Evolutionary conservation across 768 basidiomycete genomes (phyloP).

Genomic region (Pisolithus microcarpus): DNA sequence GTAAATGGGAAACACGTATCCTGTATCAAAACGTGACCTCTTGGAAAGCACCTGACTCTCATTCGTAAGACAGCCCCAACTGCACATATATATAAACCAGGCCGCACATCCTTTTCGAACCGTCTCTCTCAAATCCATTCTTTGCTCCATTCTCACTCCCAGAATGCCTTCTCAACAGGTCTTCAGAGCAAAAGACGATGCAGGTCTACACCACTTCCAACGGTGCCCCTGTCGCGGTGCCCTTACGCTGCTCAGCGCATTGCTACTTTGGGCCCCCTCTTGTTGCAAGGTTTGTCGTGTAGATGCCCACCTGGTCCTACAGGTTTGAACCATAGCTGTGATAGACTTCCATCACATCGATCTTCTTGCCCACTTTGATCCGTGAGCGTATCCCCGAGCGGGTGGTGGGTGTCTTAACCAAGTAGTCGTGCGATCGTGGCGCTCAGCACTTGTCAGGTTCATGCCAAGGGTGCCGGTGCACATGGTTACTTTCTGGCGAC

Average conservation of each 20-base stretch:
- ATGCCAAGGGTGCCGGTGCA: conserved; percentile 88
- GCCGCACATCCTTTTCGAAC: background rate
- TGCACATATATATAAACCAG: conserved; percentile 18
- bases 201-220: conserved; percentile 81
- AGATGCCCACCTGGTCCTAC: background rate
- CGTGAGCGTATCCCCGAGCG: conserved; percentile 96
- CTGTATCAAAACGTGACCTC: background rate
- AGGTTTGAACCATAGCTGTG: conserved; percentile 9
- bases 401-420: conserved; percentile 45
- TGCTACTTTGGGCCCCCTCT: conserved; percentile 71
- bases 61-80: conserved; percentile 16
- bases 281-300: conserved; percentile 64
- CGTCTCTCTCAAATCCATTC: background rate
- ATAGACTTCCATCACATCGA: conserved; percentile 86
- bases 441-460: conserved; percentile 50
- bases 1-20: background rate
- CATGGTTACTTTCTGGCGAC: conserved; percentile 93
- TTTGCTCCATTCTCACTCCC: conserved; percentile 1
- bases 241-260: conserved; percentile 75
- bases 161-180: conserved; percentile 65
- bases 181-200: conserved; percentile 44
- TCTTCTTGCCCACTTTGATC: conserved; percentile 85
- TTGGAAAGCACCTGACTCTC: background rate
- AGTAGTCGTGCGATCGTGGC: background rate
- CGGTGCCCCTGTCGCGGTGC: conserved; percentile 68